Evolutionary conservation across 2,329 filamentous ascomycete species (phyloP), one percentile per base, ranked within the genome.

Genomic region (Clonostachys solani): DNA sequence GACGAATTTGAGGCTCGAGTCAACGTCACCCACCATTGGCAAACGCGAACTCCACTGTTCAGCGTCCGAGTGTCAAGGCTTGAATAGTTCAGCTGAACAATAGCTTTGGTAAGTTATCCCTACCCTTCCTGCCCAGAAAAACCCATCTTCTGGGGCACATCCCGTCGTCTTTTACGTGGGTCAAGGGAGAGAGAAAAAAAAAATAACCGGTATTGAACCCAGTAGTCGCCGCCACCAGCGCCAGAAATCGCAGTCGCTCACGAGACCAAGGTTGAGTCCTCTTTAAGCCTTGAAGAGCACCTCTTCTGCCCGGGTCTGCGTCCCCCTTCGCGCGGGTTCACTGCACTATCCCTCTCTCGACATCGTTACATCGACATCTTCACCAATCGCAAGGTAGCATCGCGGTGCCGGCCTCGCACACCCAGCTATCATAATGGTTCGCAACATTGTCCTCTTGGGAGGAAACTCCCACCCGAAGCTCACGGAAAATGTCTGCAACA

Each of bases 401-500:
- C 23, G 9, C 23, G 23, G 23, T 34, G 35, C 40, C 49, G 49
- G 48, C 55, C 44, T 52, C 23, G 29, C 44, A 13, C 42, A 42
- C 47, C 49, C 38, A 52, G 49, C 52, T 19, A 29, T 42, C 58
- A 67, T 56, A 52, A 96, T 96, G 91, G 92, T 96, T 56, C 87
- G 92, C 67, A 96, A 96, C 68, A 90, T 99, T 55, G 89, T 96
- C 62, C 81, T 99, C 52, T 84, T 99, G 54, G 90, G 92, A 58
- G 92, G 94, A 51, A 94, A 88, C 66, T 96, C 92, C 61, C 92
- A 97, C 73, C 92, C 92, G 17, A 77, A 87, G 62, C 82, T 97
- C 56, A 88, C 89, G 55, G 86, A 95, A 59, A 87, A 79, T 51
- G 89, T 99, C 63, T 95, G 89, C 78, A 87, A 87, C 59, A 86